phyloP scores from a whole-genome alignment of 148 eudicot genomes.

The Amaranthus cruentus region DNA sequence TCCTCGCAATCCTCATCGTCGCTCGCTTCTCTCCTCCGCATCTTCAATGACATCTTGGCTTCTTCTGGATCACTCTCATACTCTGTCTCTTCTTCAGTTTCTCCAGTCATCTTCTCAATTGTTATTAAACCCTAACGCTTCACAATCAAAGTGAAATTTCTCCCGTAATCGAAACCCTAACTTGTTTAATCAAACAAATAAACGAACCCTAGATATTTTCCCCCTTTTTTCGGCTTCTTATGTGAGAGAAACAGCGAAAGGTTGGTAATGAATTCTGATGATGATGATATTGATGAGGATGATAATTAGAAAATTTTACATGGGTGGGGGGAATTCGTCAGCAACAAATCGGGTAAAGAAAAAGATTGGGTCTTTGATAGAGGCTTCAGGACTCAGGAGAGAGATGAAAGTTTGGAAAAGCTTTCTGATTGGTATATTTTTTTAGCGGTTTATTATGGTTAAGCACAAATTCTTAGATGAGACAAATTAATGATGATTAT shows the following conservation, averaged over 20 bases:
- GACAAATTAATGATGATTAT: too few relatives aligned
- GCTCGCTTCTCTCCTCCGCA: constrained; percentile 75
- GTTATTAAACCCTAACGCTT: constrained; percentile 20
- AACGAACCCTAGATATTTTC: constrained; percentile 2
- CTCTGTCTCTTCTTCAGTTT: constrained; percentile 49
- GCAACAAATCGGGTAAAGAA: background rate
- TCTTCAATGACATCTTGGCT: constrained; percentile 57
- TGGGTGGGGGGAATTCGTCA: background rate
- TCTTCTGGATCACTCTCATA: constrained; percentile 97
- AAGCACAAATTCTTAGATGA: too few relatives aligned
- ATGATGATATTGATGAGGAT: background rate
- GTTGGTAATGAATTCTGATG: background rate
- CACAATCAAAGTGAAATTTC: background rate
- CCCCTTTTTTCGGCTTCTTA: too few relatives aligned
- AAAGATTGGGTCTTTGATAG: background rate
- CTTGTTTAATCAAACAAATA: background rate
- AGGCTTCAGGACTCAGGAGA: background rate
- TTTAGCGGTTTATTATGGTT: too few relatives aligned
- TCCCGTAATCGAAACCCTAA: constrained; percentile 13
- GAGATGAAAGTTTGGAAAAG: constrained; percentile 14
- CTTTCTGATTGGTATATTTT: constrained; percentile 12
- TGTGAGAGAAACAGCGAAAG: too few relatives aligned
- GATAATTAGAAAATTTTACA: too few relatives aligned
- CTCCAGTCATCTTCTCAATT: constrained; percentile 9
- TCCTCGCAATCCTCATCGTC: constrained; percentile 63